Evolutionary conservation across 495 filamentous ascomycete species (phyloP).

Genomic region (Tirmania nivea): DNA sequence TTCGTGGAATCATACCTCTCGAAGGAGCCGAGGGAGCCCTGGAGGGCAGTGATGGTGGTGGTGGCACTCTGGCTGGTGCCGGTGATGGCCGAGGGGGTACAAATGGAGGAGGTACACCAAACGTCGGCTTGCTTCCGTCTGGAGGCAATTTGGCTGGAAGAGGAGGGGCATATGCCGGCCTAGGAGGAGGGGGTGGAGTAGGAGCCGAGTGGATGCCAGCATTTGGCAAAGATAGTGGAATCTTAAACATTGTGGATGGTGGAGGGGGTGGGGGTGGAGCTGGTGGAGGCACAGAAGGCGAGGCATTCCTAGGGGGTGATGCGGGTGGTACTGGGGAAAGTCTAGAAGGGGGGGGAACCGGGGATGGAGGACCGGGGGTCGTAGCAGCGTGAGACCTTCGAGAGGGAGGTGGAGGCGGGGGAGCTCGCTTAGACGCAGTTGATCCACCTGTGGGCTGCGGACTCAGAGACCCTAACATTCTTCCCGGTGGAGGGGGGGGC

Average conservation of each 20-base stretch:
- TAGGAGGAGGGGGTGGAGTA: slow-evolving; percentile 36
- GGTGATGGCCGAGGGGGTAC: slow-evolving; percentile 32
- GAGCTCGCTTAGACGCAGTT: slow-evolving; percentile 39
- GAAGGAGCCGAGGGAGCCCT: slow-evolving; percentile 11
- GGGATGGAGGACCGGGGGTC: slow-evolving; percentile 20
- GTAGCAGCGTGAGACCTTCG: slow-evolving; percentile 34
- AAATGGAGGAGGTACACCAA: slow-evolving; percentile 70
- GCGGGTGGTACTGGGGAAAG: slow-evolving; percentile 29
- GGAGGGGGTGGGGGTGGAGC: slow-evolving; percentile 27
- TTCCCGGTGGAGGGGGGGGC: slow-evolving; percentile 31
- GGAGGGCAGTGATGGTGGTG: slow-evolving; percentile 13
- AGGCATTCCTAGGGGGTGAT: background rate
- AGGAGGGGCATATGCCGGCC: slow-evolving; percentile 46
- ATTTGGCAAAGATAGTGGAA: slow-evolving; percentile 66
- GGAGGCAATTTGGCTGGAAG: slow-evolving; percentile 70
- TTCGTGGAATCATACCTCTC: slow-evolving; percentile 10
- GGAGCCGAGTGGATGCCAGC: slow-evolving; percentile 51
- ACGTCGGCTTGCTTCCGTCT: slow-evolving; percentile 40
- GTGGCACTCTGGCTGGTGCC: slow-evolving; percentile 35
- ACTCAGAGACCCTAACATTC: slow-evolving; percentile 28
- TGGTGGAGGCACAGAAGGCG: background rate
- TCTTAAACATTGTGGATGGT: slow-evolving; percentile 42
- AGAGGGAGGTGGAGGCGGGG: slow-evolving; percentile 69
- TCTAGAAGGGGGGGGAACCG: slow-evolving; percentile 33
- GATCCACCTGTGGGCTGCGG: slow-evolving; percentile 47